phyloP scores from a whole-genome alignment of 495 filamentous ascomycete genomes.

The Pyronema domesticum region DNA sequence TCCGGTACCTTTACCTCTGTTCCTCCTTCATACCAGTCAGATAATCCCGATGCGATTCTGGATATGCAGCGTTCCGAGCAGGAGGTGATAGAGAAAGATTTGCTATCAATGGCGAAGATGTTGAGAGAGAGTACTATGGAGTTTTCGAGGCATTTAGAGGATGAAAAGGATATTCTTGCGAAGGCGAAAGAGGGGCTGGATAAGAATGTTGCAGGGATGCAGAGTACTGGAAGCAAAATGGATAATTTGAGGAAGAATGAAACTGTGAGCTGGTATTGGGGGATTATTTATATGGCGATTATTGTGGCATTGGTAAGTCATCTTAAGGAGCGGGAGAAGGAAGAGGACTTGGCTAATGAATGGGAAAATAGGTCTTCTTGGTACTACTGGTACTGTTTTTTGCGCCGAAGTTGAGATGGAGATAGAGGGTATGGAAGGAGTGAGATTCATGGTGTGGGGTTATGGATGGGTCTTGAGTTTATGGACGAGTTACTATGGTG shows the following conservation, averaged over 20 bases:
- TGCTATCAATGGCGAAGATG: constrained; percentile 56
- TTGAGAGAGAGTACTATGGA: constrained; percentile 57
- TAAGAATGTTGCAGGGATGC: constrained; percentile 53
- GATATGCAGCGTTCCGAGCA: constrained; percentile 60
- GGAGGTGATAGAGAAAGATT: constrained; percentile 62
- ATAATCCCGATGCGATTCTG: constrained; percentile 44
- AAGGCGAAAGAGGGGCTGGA: constrained; percentile 57
- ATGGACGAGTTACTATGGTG: neutral
- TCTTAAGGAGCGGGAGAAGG: neutral
- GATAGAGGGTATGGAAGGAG: constrained; percentile 5
- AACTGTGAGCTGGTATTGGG: constrained; percentile 16
- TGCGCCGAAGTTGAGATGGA: constrained; percentile 21
- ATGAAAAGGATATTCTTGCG: constrained; percentile 52
- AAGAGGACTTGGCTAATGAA: neutral
- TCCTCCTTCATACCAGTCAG: no score
- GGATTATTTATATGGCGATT: constrained; percentile 15
- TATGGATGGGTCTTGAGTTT: neutral
- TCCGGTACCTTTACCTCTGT: no score
- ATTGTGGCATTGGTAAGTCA: constrained; percentile 14
- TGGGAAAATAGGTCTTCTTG: constrained; percentile 7
- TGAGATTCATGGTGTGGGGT: neutral
- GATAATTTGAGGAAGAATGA: constrained; percentile 12
- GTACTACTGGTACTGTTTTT: constrained; percentile 16
- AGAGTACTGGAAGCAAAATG: constrained; percentile 56
- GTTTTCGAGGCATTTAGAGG: constrained; percentile 51